Percentiles rank a stretch among this genome's conserved stretches.
phyloP scores from a whole-genome alignment of 1,284 basidiomycete genomes.

The Rugosomyces carneus region DNA sequence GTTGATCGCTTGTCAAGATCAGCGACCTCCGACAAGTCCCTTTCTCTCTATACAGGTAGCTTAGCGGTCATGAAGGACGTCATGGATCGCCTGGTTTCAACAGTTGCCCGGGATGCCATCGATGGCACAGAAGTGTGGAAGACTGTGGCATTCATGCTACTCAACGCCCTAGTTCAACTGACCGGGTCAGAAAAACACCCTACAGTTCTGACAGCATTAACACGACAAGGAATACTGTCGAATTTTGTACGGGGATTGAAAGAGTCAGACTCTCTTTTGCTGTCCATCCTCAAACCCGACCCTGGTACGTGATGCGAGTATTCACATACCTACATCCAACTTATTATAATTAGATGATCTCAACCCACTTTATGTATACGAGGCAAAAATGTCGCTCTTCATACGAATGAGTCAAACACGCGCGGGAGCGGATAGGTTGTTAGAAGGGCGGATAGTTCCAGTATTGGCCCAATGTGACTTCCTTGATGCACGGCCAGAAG shows the following conservation, averaged over 20 bases:
- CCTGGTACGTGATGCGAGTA: constrained; percentile 52
- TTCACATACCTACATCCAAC: constrained; percentile 1
- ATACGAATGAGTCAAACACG: constrained; percentile 79
- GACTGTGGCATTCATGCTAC: constrained; percentile 84
- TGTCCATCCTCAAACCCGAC: constrained; percentile 81
- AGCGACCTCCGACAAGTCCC: constrained; percentile 27
- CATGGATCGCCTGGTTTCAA: constrained; percentile 70
- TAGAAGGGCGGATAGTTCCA: constrained; percentile 77
- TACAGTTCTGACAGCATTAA: constrained; percentile 53
- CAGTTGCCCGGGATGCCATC: constrained; percentile 86
- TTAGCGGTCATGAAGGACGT: constrained; percentile 56
- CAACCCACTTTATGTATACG: constrained; percentile 92
- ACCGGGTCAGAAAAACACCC: constrained; percentile 61
- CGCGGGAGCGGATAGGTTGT: constrained; percentile 77
- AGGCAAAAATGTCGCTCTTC: constrained; percentile 88
- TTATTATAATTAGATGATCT: constrained; percentile 59
- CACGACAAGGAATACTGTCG: constrained; percentile 73
- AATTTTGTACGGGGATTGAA: constrained; percentile 84
- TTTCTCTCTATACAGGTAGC: constrained; percentile 60
- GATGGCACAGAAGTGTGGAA: constrained; percentile 97
- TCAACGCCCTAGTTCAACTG: constrained; percentile 71
- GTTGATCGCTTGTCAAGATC: constrained; percentile 21
- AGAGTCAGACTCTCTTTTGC: constrained; percentile 77
- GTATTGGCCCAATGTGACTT: constrained; percentile 86
- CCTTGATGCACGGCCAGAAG: constrained; percentile 76